phyloP scores from a whole-genome alignment of 2,329 filamentous ascomycete genomes.

The Pseudogymnoascus sp. region DNA sequence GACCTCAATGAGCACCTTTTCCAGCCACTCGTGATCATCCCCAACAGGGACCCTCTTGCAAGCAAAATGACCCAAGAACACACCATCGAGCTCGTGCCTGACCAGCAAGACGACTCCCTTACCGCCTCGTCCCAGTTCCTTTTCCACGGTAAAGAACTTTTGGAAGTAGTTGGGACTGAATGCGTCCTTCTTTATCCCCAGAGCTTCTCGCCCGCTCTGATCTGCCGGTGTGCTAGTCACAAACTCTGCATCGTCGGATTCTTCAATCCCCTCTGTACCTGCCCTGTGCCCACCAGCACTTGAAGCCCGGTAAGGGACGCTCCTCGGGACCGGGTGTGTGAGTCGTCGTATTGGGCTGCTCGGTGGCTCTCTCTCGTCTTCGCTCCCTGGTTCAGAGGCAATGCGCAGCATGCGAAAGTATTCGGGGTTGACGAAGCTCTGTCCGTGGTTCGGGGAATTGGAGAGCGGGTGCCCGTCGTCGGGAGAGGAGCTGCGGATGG shows the following conservation, averaged over 20 bases:
- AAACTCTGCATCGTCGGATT: slow-evolving; percentile 35
- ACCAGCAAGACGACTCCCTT: slow-evolving; percentile 95
- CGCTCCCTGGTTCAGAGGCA: slow-evolving; percentile 39
- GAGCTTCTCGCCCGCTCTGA: slow-evolving; percentile 35
- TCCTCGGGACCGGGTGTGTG: slow-evolving; percentile 24
- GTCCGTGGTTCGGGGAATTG: slow-evolving; percentile 37
- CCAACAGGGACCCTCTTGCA: slow-evolving; percentile 96
- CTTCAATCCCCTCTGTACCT: slow-evolving; percentile 18
- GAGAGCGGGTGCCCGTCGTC: slow-evolving; percentile 36
- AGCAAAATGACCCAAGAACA: slow-evolving; percentile 76
- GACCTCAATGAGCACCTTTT: slow-evolving; percentile 90
- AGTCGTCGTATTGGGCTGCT: slow-evolving; percentile 46
- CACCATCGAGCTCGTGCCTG: slow-evolving; percentile 82
- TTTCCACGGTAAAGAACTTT: slow-evolving; percentile 85
- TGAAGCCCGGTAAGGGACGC: slow-evolving; percentile 16
- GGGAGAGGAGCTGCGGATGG: slow-evolving; percentile 39
- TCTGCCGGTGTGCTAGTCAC: slow-evolving; percentile 43
- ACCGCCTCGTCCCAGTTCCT: slow-evolving; percentile 77
- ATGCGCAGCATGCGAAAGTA: slow-evolving; percentile 90
- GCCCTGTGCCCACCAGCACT: slow-evolving; percentile 17
- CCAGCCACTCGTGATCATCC: slow-evolving; percentile 88
- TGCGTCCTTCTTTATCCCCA: slow-evolving; percentile 74
- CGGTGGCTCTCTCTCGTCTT: slow-evolving; percentile 35
- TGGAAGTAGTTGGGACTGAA: slow-evolving; percentile 92
- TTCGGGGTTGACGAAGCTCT: slow-evolving; percentile 76